Evolutionary conservation across 2,329 filamentous ascomycete species (phyloP).

Genomic region (Alternaria sp.): DNA sequence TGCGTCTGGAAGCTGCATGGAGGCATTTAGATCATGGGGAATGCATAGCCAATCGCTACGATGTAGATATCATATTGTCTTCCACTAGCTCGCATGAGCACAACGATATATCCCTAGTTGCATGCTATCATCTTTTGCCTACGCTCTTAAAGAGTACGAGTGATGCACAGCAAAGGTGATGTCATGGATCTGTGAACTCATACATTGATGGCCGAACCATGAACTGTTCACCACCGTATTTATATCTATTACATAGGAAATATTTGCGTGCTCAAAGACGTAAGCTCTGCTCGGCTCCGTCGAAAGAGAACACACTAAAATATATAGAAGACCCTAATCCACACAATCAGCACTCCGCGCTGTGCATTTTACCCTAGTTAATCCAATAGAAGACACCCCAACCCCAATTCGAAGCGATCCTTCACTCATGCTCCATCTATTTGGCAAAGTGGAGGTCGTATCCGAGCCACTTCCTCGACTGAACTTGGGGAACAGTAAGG

Average conservation of each 20-base stretch:
- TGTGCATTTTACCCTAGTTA: conserved; percentile 15
- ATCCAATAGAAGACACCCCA: background rate
- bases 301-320: conserved; percentile 1
- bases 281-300: background rate
- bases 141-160: background rate
- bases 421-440: conserved; percentile 57
- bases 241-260: conserved; percentile 8
- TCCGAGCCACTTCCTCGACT: conserved; percentile 89
- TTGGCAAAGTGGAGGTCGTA: conserved; percentile 99
- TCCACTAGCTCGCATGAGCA: background rate
- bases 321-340: conserved; percentile 4
- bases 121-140: background rate
- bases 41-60: background rate
- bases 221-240: background rate
- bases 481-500: conserved; percentile 76
- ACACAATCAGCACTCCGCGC: conserved; percentile 4
- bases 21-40: conserved; percentile 23
- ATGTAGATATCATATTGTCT: background rate
- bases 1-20: conserved; percentile 40
- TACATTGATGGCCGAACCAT: background rate
- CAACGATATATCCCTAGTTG: background rate
- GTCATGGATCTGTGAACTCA: background rate
- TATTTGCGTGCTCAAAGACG: background rate
- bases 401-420: background rate
- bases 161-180: background rate